phyloP scores from a whole-genome alignment of 176 grass and related monocot genomes.

The Lolium multiflorum region DNA sequence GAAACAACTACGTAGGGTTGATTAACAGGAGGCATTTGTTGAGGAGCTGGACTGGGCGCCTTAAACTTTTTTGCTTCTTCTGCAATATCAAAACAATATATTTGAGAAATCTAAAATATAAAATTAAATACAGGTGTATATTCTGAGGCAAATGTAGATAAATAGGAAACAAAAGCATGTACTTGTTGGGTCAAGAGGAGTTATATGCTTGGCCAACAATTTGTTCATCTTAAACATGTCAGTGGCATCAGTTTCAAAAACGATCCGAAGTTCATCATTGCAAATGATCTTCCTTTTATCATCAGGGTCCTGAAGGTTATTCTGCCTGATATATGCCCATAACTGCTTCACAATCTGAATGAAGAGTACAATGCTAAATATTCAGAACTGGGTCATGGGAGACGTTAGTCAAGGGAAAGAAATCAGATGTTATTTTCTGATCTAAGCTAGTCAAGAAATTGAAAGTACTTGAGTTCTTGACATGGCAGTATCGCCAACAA shows the following conservation, averaged over 20 bases:
- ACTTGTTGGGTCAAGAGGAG: constrained; percentile 79
- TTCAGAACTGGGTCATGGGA: constrained; percentile 1
- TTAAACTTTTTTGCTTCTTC: constrained; percentile 70
- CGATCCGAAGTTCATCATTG: constrained; percentile 87
- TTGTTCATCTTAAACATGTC: constrained; percentile 99
- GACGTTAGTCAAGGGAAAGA: not conserved
- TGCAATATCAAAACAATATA: constrained; percentile 46
- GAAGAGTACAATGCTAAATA: constrained; percentile 41
- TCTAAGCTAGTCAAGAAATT: not conserved
- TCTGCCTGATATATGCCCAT: constrained; percentile 95
- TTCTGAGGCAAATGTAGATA: constrained; percentile 31
- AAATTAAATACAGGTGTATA: constrained; percentile 24
- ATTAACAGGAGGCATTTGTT: constrained; percentile 44
- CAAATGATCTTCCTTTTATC: constrained; percentile 99
- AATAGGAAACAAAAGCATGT: constrained; percentile 32
- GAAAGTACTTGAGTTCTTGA: constrained; percentile 89
- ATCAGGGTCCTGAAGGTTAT: constrained; percentile 98
- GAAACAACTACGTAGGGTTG: constrained; percentile 61
- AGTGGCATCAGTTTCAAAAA: constrained; percentile 93
- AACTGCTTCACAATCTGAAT: constrained; percentile 97
- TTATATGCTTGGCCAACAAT: constrained; percentile 97
- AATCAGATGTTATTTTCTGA: constrained; percentile 8
- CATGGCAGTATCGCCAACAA: constrained; percentile 96
- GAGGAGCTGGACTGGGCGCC: constrained; percentile 37
- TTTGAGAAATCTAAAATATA: constrained; percentile 29